phyloP scores from a whole-genome alignment of 2,329 filamentous ascomycete species.

The Colletotrichum brevisporum region DNA sequence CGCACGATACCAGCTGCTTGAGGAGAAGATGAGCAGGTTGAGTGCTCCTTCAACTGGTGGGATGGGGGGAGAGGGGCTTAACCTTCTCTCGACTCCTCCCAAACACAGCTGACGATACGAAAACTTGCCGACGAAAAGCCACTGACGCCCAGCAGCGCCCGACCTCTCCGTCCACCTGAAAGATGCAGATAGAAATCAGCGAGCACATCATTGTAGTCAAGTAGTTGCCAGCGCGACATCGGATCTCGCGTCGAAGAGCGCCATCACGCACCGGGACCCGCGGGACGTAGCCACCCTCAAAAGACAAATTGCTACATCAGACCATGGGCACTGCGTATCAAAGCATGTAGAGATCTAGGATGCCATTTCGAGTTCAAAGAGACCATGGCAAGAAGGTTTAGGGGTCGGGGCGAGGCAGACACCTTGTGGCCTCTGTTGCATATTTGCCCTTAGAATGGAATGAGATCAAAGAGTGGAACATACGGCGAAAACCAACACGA shows the following conservation, averaged over 20 bases:
- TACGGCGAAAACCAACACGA: too few relatives aligned
- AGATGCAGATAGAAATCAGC: conserved; percentile 35
- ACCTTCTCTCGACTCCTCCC: too few relatives aligned
- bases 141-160: conserved; percentile 40
- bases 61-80: not conserved
- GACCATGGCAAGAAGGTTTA: too few relatives aligned
- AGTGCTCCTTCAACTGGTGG: conserved; percentile 21
- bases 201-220: conserved; percentile 45
- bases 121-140: conserved; percentile 38
- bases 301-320: not conserved
- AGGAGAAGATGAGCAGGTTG: conserved; percentile 35
- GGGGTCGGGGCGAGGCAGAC: too few relatives aligned
- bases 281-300: conserved; percentile 52
- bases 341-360: too few relatives aligned
- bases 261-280: conserved; percentile 49
- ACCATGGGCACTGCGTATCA: too few relatives aligned
- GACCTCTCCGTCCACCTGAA: conserved; percentile 23
- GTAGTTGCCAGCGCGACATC: conserved; percentile 54
- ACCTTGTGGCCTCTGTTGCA: too few relatives aligned
- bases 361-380: too few relatives aligned
- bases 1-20: conserved; percentile 23
- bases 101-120: not conserved
- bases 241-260: conserved; percentile 48
- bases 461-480: too few relatives aligned
- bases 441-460: too few relatives aligned